phyloP scores from a whole-genome alignment of 2,329 filamentous ascomycete species.

The Colletotrichum navitas region DNA sequence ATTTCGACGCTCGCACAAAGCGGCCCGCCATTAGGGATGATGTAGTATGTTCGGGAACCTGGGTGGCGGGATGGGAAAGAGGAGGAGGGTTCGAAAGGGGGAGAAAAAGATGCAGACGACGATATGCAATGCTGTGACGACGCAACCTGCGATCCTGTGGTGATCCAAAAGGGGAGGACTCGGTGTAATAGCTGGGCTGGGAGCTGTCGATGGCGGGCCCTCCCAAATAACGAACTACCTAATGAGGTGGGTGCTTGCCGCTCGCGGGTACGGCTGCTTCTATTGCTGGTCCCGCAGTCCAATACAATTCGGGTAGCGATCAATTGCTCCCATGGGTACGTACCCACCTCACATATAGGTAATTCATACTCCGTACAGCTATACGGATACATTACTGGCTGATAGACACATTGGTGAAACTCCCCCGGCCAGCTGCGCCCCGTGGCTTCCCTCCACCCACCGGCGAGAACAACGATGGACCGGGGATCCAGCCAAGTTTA shows the following conservation, averaged over 20 bases:
- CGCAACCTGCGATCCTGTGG: slow-evolving; percentile 29
- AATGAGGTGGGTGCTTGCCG: slow-evolving; percentile 33
- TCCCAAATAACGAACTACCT: slow-evolving; percentile 29
- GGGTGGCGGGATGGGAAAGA: slow-evolving; percentile 4
- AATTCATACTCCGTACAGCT: slow-evolving; percentile 9
- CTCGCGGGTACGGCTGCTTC: slow-evolving; percentile 13
- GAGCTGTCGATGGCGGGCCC: slow-evolving; percentile 37
- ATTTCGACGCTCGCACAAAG: slow-evolving; percentile 77
- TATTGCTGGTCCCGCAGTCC: slow-evolving; percentile 1
- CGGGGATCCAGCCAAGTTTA: slow-evolving; percentile 37
- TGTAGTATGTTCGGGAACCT: slow-evolving; percentile 15
- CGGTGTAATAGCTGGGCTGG: slow-evolving; percentile 36
- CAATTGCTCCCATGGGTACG: slow-evolving; percentile 23
- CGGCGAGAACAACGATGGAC: slow-evolving; percentile 16
- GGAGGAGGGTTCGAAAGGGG: not conserved
- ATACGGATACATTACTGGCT: not conserved
- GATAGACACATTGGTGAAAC: slow-evolving; percentile 38
- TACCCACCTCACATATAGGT: slow-evolving; percentile 23
- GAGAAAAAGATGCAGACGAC: slow-evolving; percentile 23
- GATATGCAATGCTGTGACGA: slow-evolving; percentile 38
- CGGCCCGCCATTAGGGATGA: slow-evolving; percentile 67
- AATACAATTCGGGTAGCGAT: slow-evolving; percentile 21
- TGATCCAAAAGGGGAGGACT: slow-evolving; percentile 41
- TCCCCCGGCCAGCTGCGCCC: slow-evolving; percentile 40
- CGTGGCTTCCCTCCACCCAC: slow-evolving; percentile 30